phyloP scores from a whole-genome alignment of 2,329 filamentous ascomycete species.

The Ceratocystis papillata region DNA sequence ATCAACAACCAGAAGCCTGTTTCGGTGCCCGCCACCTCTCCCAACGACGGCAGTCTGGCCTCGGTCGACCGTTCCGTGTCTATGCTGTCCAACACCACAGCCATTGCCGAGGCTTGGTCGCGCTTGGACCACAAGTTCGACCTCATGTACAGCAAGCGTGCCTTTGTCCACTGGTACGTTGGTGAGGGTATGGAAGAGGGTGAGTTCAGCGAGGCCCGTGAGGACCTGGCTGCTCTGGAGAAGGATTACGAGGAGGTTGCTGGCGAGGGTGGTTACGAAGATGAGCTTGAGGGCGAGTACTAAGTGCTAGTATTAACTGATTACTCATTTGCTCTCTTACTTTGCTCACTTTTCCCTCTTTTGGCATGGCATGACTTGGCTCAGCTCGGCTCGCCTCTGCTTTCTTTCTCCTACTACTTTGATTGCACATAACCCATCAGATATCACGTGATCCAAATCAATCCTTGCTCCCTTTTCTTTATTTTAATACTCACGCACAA shows the following conservation, averaged over 20 bases:
- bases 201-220: slow-evolving; percentile 77
- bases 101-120: slow-evolving; percentile 63
- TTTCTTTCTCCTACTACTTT: slow-evolving; percentile 14
- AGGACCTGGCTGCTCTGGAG: slow-evolving; percentile 75
- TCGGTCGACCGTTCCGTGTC: slow-evolving; percentile 53
- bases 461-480: slow-evolving; percentile 16
- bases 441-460: slow-evolving; percentile 20
- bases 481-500: slow-evolving; percentile 10
- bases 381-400: background rate
- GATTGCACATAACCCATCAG: slow-evolving; percentile 18
- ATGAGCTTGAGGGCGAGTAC: slow-evolving; percentile 65
- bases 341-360: background rate
- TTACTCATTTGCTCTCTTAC: slow-evolving; percentile 20
- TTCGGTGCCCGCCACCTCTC: slow-evolving; percentile 43
- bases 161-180: slow-evolving; percentile 70
- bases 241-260: slow-evolving; percentile 82
- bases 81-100: slow-evolving; percentile 66
- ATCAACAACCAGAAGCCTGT: slow-evolving; percentile 64
- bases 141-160: slow-evolving; percentile 68
- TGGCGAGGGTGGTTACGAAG: slow-evolving; percentile 55
- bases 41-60: slow-evolving; percentile 48
- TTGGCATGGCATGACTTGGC: too few species aligned
- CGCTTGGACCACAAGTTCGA: slow-evolving; percentile 65
- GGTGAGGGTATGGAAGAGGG: slow-evolving; percentile 89
- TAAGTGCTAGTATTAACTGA: slow-evolving; percentile 37